Evolutionary conservation across 768 basidiomycete species (phyloP).

Genomic region (Tylopilus sp.): DNA sequence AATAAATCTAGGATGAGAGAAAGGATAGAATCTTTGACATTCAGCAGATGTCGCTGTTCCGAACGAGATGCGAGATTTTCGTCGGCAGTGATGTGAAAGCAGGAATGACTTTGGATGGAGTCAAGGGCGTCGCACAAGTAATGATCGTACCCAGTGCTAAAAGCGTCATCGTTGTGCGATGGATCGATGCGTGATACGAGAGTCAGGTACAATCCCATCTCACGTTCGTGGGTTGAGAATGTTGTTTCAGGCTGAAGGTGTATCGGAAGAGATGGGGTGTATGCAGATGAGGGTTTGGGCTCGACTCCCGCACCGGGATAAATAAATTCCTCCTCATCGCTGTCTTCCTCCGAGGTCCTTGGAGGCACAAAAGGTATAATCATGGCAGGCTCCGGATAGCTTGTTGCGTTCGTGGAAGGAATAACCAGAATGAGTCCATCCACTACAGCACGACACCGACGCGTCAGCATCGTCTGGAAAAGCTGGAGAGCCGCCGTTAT

Average conservation of each 20-base stretch:
- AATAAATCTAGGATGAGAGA: constrained; percentile 67
- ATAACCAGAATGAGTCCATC: constrained; percentile 70
- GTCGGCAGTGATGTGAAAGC: constrained; percentile 48
- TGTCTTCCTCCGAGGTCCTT: constrained; percentile 35
- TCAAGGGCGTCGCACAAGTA: constrained; percentile 75
- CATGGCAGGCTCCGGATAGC: constrained; percentile 61
- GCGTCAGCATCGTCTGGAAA: constrained; percentile 67
- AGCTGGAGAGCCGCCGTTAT: constrained; percentile 78
- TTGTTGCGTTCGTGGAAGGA: constrained; percentile 68
- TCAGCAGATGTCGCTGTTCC: constrained; percentile 68
- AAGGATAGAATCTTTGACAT: constrained; percentile 74
- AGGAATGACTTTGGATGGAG: constrained; percentile 62
- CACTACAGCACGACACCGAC: constrained; percentile 61
- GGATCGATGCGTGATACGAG: constrained; percentile 78
- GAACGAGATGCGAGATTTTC: constrained; percentile 36
- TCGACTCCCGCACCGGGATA: constrained; percentile 36
- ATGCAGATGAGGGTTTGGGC: constrained; percentile 8
- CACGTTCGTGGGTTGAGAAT: constrained; percentile 76
- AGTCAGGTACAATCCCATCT: constrained; percentile 76
- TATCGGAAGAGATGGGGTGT: constrained; percentile 28
- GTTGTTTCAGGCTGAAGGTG: constrained; percentile 70
- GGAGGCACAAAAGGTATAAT: constrained; percentile 24
- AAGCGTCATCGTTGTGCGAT: constrained; percentile 61
- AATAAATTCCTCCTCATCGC: constrained; percentile 50
- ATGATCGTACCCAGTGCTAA: constrained; percentile 83